phyloP scores from a whole-genome alignment of 2,329 filamentous ascomycete genomes.

The Domatiomyces catenatus region DNA sequence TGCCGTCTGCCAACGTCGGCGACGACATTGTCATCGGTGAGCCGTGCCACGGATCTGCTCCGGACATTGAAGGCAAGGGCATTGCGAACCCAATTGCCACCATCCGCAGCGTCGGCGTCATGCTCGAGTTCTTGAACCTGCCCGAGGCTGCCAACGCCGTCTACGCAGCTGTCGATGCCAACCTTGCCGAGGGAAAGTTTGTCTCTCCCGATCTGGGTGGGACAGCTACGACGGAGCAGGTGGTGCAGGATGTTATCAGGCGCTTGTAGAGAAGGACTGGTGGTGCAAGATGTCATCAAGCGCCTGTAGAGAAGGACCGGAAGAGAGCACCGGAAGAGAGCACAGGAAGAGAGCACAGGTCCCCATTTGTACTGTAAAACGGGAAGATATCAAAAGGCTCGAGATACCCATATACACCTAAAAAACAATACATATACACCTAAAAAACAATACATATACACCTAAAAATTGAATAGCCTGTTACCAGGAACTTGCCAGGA shows the following conservation, averaged over 20 bases:
- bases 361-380: not conserved
- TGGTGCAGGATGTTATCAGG: constrained; percentile 72
- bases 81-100: constrained; percentile 97
- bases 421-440: not conserved
- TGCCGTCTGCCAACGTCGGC: constrained; percentile 89
- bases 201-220: constrained; percentile 85
- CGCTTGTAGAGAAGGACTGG: constrained; percentile 51
- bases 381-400: not conserved
- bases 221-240: constrained; percentile 68
- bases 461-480: not conserved
- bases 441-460: no score
- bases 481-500: no score
- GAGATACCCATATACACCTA: not conserved
- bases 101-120: constrained; percentile 73
- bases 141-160: constrained; percentile 75
- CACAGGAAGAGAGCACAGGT: not conserved
- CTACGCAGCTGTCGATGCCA: constrained; percentile 80
- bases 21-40: constrained; percentile 91
- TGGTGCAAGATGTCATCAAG: constrained; percentile 72
- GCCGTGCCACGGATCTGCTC: constrained; percentile 91
- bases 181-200: constrained; percentile 66
- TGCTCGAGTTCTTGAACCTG: constrained; percentile 91
- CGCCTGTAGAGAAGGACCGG: constrained; percentile 43
- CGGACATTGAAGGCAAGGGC: constrained; percentile 81
- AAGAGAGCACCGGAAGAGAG: not conserved